Evolutionary conservation across 164 flowering plant species (phyloP), one percentile per base, ranked within the genome.

Genomic region (Magnolia kwangsiensis): DNA sequence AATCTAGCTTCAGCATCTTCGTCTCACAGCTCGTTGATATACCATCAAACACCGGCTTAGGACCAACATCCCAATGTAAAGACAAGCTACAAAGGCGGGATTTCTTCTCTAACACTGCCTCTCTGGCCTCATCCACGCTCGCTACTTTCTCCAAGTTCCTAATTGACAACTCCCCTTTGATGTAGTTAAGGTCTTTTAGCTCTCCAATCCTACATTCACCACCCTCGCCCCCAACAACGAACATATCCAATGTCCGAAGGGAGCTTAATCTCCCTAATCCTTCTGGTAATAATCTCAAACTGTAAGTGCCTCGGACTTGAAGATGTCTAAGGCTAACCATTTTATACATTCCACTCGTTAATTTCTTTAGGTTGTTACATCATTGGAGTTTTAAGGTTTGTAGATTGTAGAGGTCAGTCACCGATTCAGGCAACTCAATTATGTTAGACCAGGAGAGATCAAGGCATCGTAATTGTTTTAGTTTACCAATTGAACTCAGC

Each of bases 391-490:
- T 68, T 16, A 78, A 63, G 2, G 73, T 68, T 31, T 78, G 80
- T 29, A 78, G 29, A 63, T 73, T 78, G 10, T 16, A 24, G n/a
- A 78, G 61, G 24, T 50, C 29, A 24, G 49, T 13, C 10, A 68
- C 9, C 0, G 19, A 24, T 69, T 78, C 76, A 0, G 73, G 76
- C 14, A 78, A 50, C 24, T 49, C 72, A 18, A 0, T 50, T 4
- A 78, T 19, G 0, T 10, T 23, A 11, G 73, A 0, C 5, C 4
- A 0, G 20, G 69, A 45, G 29, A 73, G 61, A 31, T 67, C 29
- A 6, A 78, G 69, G 23, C 58, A 73, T 31, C 74, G 68, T 23
- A 78, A 73, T 23, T 74, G 80, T 16, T 45, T 73, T 29, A 78
- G 23, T 1, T 61, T 4, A 0, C 50, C 80, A 23, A 69, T 3